Percentiles rank a stretch among this genome's conserved stretches.
These are phyloP conservation scores for Globisporangium echinulatum DNA, from an alignment of 352 stramenopile genomes.

Conservation along the genomic window DNA sequence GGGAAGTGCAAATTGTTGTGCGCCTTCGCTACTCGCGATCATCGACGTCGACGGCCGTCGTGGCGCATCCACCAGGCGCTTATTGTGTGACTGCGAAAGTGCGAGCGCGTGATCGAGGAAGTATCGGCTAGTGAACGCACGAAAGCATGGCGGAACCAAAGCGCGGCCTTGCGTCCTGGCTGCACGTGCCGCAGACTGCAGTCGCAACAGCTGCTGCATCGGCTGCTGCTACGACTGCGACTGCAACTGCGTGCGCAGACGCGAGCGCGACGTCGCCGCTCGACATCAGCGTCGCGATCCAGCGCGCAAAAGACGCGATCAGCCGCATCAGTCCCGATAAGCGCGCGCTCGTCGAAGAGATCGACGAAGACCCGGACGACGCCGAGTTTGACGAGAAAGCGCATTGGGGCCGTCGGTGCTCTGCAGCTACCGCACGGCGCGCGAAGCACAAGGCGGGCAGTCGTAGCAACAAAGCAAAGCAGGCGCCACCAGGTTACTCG, in stretches of 20 bases:
- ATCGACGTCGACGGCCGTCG: too few relatives aligned
- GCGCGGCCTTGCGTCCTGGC: constrained; percentile 31
- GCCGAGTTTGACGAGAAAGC: constrained; percentile 62
- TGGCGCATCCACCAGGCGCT: too few relatives aligned
- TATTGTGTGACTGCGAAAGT: too few relatives aligned
- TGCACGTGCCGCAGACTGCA: constrained; percentile 9
- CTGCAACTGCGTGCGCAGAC: neutral
- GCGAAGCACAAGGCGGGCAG: constrained; percentile 13
- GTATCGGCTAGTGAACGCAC: neutral
- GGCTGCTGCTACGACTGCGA: neutral
- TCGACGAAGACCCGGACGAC: constrained; percentile 70
- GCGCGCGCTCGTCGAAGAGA: constrained; percentile 46
- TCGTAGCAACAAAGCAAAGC: constrained; percentile 22
- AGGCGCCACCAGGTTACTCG: constrained; percentile 28
- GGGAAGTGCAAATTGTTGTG: too few relatives aligned
- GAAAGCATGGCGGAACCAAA: constrained; percentile 23
- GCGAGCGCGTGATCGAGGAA: too few relatives aligned
- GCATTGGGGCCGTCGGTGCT: constrained; percentile 38
- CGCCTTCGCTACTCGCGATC: too few relatives aligned
- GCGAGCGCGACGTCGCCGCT: constrained; percentile 21
- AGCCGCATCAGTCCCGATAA: constrained; percentile 49
- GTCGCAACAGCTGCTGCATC: neutral
- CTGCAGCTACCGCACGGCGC: constrained; percentile 14
- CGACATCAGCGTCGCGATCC: constrained; percentile 31
- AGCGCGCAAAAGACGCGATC: constrained; percentile 37